Conservation (phyloP, 2,329 filamentous ascomycete species). For the Colletotrichum liriopes region DNA sequence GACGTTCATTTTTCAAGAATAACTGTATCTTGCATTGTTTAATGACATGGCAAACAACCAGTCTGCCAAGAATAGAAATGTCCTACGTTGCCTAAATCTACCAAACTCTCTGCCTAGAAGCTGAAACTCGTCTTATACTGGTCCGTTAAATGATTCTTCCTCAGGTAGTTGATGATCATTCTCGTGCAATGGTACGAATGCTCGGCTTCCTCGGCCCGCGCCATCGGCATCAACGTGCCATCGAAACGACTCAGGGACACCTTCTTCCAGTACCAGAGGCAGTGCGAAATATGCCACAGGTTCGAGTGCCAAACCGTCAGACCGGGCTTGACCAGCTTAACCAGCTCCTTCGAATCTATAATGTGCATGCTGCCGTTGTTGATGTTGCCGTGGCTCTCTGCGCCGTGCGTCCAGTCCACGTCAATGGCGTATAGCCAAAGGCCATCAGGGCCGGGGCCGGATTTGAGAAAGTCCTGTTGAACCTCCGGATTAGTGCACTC, state of each 20-base stretch:
- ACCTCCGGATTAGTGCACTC: not conserved
- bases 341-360: conserved; percentile 1
- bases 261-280: conserved; percentile 4
- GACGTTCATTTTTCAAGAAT: too few species aligned
- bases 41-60: too few species aligned
- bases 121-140: not conserved
- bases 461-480: not conserved
- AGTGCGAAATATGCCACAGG: conserved; percentile 3
- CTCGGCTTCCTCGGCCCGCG: conserved; percentile 4
- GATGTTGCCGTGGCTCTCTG: conserved; percentile 7
- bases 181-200: not conserved
- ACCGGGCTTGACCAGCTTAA: not conserved
- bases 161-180: conserved; percentile 4
- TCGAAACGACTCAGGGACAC: not conserved
- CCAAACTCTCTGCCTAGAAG: not conserved
- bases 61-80: too few species aligned
- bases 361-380: conserved; percentile 9
- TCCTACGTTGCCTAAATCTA: too few species aligned
- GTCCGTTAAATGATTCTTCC: not conserved
- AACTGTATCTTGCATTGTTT: too few species aligned
- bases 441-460: not conserved
- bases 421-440: not conserved
- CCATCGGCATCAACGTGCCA: conserved; percentile 1
- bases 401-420: conserved; percentile 7
- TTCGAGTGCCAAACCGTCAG: conserved; percentile 4